Evolutionary conservation across 2,329 filamentous ascomycete species (phyloP), one percentile per base, ranked within the genome.

Genomic region (Ceratocystis huliohia): DNA sequence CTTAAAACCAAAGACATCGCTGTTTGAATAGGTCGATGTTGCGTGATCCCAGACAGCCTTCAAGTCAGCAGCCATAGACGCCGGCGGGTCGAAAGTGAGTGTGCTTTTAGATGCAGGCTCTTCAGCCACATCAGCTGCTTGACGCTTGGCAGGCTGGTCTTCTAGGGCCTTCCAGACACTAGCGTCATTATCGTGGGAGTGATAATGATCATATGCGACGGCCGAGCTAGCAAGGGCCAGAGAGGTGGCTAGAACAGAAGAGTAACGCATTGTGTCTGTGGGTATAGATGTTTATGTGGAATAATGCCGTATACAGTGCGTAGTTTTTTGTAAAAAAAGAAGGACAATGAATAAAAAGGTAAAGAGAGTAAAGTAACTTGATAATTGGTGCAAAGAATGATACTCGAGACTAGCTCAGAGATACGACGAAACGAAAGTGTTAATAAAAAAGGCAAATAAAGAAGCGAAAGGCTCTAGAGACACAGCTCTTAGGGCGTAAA

Each of bases 21-120:
- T 70, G 4, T 72, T 65, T 48, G 66, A 68, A 66, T 74, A 74
- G 8, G 73, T 74, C 59, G 68, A 13, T 45, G 69, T 53, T 68
- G 71, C 70, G 67, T 74, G 73, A 2, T 73, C 71, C 73, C 73
- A 74, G 13, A 74, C 73, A 64, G 74, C 68, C 30, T 71, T 72
- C n/a, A 74, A 69, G 1, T 73, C 70, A 0, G 45, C 48, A 5
- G 66, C 68, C 62, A 74, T 69, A n/a, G 70, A 61, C 0, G 70
- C 69, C 7, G 73, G 73, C 0, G 73, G 73, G 67, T 67, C 72
- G 72, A 72, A 74, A 64, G 72, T 72, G 5, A 63, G 61, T 48
- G 69, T 71, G 1, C 72, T 70, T 70, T 74, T 74, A 1, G 61
- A 63, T 7, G 46, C 22, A 5, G 61, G 61, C 44, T 53, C 45